Percentiles rank a stretch among this genome's conserved stretches.
Evolutionary conservation across 2,329 filamentous ascomycete genomes (phyloP).

Genomic region (Huntiella moniliformis): DNA sequence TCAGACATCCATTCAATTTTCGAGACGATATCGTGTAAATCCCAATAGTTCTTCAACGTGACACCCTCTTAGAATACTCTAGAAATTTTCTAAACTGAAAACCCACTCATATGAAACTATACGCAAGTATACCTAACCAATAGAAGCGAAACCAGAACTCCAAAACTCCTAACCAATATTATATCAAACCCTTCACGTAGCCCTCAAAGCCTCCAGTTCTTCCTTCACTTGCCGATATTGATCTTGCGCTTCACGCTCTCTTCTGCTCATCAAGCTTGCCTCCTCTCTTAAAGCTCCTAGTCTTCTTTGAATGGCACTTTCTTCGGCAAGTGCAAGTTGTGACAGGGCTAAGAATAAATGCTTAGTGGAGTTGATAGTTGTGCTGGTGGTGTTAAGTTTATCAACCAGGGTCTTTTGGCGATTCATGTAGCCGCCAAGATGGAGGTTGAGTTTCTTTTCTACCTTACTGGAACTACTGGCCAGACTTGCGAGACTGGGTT

Average conservation of each 20-base stretch:
- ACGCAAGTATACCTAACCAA: not conserved
- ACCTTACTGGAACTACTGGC: conserved; percentile 72
- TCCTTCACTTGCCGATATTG: conserved; percentile 57
- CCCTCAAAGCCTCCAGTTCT: conserved; percentile 48
- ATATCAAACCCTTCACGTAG: conserved; percentile 5
- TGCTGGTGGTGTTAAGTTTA: conserved; percentile 60
- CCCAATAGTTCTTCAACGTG: too few relatives aligned
- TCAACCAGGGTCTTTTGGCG: conserved; percentile 61
- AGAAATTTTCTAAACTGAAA: not conserved
- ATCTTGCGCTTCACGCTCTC: conserved; percentile 84
- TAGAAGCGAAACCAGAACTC: not conserved
- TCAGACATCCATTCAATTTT: too few relatives aligned
- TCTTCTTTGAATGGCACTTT: conserved; percentile 52
- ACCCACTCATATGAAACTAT: not conserved
- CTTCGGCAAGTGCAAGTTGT: conserved; percentile 60
- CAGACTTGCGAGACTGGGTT: conserved; percentile 51
- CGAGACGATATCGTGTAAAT: too few relatives aligned
- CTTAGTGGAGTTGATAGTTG: conserved; percentile 54
- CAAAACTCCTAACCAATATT: conserved; percentile 1
- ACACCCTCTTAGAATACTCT: too few relatives aligned
- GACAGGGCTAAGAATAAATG: conserved; percentile 56
- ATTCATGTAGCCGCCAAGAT: conserved; percentile 79
- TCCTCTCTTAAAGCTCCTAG: conserved; percentile 65
- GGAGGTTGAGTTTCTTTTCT: conserved; percentile 79
- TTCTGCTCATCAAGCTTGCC: conserved; percentile 56